phyloP scores from a whole-genome alignment of 345 rosid species.

The Rhizophora mangle region DNA sequence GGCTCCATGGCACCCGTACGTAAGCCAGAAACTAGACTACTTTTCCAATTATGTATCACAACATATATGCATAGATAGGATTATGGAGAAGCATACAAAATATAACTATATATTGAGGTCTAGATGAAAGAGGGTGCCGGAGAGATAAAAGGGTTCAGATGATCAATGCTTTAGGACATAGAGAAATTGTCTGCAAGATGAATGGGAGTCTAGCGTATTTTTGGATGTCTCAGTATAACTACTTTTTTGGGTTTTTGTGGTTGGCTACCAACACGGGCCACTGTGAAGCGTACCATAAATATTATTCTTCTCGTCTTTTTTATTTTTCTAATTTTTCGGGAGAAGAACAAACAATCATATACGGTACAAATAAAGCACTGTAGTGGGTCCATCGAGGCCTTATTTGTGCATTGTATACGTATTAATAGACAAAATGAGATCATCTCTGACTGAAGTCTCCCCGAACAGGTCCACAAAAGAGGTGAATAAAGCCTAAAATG shows the following conservation, averaged over 20 bases:
- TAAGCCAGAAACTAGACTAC: background rate
- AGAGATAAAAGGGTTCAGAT: background rate
- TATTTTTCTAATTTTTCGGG: background rate
- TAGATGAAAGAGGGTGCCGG: background rate
- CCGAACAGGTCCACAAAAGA: background rate
- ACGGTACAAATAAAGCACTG: background rate
- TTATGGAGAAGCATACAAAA: background rate
- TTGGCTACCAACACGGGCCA: conserved; percentile 14
- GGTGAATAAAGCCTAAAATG: too few relatives aligned
- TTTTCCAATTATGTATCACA: background rate
- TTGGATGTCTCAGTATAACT: conserved; percentile 27
- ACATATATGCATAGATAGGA: background rate
- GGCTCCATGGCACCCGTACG: conserved; percentile 34
- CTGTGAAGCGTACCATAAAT: background rate
- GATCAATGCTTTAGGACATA: conserved; percentile 18
- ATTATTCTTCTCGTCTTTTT: background rate
- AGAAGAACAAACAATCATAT: background rate
- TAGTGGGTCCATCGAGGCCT: background rate
- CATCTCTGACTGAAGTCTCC: background rate
- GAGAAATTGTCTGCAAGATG: conserved; percentile 31
- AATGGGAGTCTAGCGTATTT: conserved; percentile 42
- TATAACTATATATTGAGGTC: background rate
- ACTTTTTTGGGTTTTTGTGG: conserved; percentile 20
- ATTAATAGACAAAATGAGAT: background rate
- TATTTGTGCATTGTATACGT: background rate